Conservation (phyloP, 2,329 filamentous ascomycete genomes). For the Hypoxylon rubiginosum region DNA sequence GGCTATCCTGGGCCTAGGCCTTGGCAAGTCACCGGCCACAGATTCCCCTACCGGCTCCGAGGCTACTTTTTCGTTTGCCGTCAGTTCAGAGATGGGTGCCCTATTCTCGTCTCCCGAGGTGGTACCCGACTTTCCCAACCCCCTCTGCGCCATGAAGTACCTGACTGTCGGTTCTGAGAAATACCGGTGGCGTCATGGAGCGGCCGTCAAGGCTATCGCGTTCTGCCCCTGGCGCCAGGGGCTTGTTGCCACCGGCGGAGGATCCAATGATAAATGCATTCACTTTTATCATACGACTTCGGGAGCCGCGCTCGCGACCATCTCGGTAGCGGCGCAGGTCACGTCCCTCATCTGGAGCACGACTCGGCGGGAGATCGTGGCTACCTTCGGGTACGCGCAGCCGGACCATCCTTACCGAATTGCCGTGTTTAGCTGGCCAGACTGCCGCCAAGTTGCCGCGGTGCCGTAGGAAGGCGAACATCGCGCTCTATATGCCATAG, state of each 20-base stretch:
- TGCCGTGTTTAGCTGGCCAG: constrained; percentile 94
- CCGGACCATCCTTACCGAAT: constrained; percentile 91
- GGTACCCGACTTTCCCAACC: constrained; percentile 8
- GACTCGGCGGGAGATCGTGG: constrained; percentile 87
- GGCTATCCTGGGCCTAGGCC: neutral
- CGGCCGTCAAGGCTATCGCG: constrained; percentile 95
- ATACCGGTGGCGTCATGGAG: constrained; percentile 82
- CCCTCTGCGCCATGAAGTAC: constrained; percentile 55
- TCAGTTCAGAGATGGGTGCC: constrained; percentile 1
- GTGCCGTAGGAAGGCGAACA: constrained; percentile 87
- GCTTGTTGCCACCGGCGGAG: constrained; percentile 90
- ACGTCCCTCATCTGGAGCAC: constrained; percentile 93
- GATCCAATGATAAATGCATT: constrained; percentile 94
- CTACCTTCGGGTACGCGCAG: constrained; percentile 93
- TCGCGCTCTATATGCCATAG: constrained; percentile 87
- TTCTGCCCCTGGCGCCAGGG: constrained; percentile 95
- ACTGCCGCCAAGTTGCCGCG: constrained; percentile 85
- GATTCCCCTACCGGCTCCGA: neutral
- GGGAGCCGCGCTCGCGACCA: constrained; percentile 87
- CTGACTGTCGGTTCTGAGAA: constrained; percentile 71
- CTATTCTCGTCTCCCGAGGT: constrained; percentile 6
- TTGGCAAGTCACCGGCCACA: neutral
- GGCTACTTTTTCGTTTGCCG: neutral
- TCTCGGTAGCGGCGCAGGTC: constrained; percentile 92
- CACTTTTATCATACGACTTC: constrained; percentile 93